Conservation (phyloP, 306 rosid species). For the Luffa acutangula region DNA sequence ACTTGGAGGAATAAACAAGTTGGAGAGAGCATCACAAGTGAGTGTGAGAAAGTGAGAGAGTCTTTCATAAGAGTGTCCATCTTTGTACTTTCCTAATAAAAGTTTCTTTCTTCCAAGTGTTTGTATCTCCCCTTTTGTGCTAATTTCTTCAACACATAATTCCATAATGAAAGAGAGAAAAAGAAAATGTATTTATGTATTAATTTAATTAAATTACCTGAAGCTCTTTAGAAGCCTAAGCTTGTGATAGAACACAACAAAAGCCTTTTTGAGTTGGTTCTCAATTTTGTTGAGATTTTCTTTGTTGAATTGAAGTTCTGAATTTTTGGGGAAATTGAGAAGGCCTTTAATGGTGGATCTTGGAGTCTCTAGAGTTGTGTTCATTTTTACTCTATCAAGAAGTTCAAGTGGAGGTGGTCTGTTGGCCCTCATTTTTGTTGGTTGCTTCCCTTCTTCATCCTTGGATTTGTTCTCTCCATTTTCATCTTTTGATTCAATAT, state of each 20-base stretch:
- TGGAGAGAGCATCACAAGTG: no score
- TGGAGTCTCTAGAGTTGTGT: slow-evolving; percentile 45
- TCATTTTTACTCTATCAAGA: slow-evolving; percentile 36
- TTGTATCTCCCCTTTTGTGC: no score
- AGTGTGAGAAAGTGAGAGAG: no score
- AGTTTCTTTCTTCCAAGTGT: no score
- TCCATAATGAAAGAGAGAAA: background rate
- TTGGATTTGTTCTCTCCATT: background rate
- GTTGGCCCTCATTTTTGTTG: background rate
- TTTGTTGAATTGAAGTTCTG: slow-evolving; percentile 37
- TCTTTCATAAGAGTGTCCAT: no score
- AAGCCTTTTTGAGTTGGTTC: slow-evolving; percentile 35
- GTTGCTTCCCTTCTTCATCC: slow-evolving; percentile 6
- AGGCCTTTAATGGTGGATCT: slow-evolving; percentile 43
- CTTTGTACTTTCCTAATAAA: no score
- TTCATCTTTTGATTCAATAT: background rate
- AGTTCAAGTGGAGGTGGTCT: slow-evolving; percentile 46
- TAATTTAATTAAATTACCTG: slow-evolving; percentile 8
- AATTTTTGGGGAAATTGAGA: slow-evolving; percentile 26
- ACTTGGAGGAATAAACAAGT: no score
- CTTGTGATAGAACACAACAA: slow-evolving; percentile 49
- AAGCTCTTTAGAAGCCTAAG: slow-evolving; percentile 60
- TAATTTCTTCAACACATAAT: no score
- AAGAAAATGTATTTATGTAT: background rate
- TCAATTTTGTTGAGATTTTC: slow-evolving; percentile 43